Evolutionary conservation across 768 basidiomycete species (phyloP).

Genomic region (Amylocystis lapponica): DNA sequence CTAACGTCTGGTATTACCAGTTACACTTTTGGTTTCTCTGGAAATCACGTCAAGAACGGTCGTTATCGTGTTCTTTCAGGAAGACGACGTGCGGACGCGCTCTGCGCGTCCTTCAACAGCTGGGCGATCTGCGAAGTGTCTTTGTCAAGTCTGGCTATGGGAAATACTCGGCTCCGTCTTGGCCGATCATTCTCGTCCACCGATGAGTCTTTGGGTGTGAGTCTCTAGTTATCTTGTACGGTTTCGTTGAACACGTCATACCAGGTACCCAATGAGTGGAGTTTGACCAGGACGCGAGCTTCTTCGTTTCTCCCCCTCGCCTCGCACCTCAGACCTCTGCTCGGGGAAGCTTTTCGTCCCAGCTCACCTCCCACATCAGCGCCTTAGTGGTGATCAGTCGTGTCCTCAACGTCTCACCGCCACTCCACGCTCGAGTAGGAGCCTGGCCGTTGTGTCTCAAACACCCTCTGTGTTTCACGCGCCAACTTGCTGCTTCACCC

Average conservation of each 20-base stretch:
- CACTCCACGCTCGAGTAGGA: no score
- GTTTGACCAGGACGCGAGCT: no score
- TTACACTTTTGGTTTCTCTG: slow-evolving; percentile 13
- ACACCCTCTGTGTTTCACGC: no score
- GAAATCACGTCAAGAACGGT: slow-evolving; percentile 13
- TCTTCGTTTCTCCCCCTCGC: no score
- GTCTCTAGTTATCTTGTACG: no score
- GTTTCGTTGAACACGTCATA: neutral
- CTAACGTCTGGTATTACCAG: neutral
- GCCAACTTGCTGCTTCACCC: no score
- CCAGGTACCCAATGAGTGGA: slow-evolving; percentile 1
- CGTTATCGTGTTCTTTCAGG: slow-evolving; percentile 14
- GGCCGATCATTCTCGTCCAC: slow-evolving; percentile 16
- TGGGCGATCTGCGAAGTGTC: slow-evolving; percentile 11
- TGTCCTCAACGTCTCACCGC: no score
- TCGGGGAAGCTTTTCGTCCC: no score
- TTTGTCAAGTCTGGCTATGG: slow-evolving; percentile 11
- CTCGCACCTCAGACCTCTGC: no score
- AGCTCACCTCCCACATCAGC: no score
- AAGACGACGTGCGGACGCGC: slow-evolving; percentile 14
- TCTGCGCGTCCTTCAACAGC: slow-evolving; percentile 2
- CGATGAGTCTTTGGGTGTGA: slow-evolving; percentile 11
- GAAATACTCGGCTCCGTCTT: slow-evolving; percentile 13
- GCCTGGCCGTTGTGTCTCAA: no score
- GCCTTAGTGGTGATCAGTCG: no score